These are phyloP conservation scores for Pseudofabraea citricarpa DNA, from an alignment of 2,329 filamentous ascomycete genomes.

Conservation along the genomic window DNA sequence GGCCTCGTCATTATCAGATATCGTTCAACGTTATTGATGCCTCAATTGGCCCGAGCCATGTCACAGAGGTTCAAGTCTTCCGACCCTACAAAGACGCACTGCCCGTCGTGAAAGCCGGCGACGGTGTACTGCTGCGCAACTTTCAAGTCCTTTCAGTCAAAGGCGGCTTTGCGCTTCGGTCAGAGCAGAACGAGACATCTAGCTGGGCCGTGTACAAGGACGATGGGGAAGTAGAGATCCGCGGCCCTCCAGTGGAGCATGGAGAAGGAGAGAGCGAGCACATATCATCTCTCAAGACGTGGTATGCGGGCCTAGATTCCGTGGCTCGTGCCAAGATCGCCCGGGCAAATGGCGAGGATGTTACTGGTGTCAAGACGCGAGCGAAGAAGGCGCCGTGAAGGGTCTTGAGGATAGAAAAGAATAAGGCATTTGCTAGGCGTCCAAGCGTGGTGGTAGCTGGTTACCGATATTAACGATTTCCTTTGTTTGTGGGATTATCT, in stretches of 20 bases:
- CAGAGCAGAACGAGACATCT: slow-evolving; percentile 44
- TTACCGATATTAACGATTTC: too few relatives aligned
- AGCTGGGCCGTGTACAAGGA: slow-evolving; percentile 58
- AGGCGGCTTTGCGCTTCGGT: slow-evolving; percentile 49
- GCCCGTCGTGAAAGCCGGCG: slow-evolving; percentile 49
- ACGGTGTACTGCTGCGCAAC: slow-evolving; percentile 52
- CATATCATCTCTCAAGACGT: slow-evolving; percentile 44
- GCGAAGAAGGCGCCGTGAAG: slow-evolving; percentile 1
- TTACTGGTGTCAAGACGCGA: not conserved
- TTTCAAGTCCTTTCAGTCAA: slow-evolving; percentile 51
- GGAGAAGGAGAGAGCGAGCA: slow-evolving; percentile 44
- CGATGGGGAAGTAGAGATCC: slow-evolving; percentile 41
- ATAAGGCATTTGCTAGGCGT: too few relatives aligned
- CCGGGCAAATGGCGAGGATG: slow-evolving; percentile 35
- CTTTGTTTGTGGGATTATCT: too few relatives aligned
- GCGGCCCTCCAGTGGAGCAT: slow-evolving; percentile 55
- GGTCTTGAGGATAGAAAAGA: too few relatives aligned
- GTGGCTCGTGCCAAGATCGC: slow-evolving; percentile 42
- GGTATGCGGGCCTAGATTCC: slow-evolving; percentile 37
- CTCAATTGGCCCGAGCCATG: slow-evolving; percentile 42
- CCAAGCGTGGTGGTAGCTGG: too few relatives aligned
- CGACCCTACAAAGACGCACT: slow-evolving; percentile 53
- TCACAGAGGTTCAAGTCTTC: slow-evolving; percentile 53
- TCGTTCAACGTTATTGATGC: slow-evolving; percentile 54
- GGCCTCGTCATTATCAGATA: slow-evolving; percentile 55